A percentile compares a stretch with the other conserved stretches of the same genome.
phyloP scores from a whole-genome alignment of 179 eudicot genomes.

The Heliamphora pulchella region DNA sequence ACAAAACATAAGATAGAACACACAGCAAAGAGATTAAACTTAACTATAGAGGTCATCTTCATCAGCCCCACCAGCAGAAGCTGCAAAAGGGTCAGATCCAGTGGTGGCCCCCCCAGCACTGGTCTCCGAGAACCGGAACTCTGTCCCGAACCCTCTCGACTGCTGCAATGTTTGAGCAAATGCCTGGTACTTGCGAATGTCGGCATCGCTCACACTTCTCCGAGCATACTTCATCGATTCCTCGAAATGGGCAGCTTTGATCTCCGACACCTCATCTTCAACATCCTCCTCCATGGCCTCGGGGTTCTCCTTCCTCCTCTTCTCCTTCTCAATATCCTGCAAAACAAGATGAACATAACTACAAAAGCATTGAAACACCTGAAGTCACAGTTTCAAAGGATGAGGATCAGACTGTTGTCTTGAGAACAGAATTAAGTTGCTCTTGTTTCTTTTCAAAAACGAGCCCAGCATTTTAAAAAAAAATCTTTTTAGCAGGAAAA shows the following conservation, averaged over 20 bases:
- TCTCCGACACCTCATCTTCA: constrained; percentile 46
- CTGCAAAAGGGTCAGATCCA: constrained; percentile 38
- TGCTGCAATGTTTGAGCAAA: constrained; percentile 67
- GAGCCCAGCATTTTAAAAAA: too few relatives aligned
- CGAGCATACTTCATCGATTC: constrained; percentile 60
- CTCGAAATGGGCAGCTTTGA: constrained; percentile 49
- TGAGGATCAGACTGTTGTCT: too few relatives aligned
- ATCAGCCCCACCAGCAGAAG: constrained; percentile 43
- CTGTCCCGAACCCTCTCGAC: constrained; percentile 53
- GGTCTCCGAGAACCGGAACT: constrained; percentile 38
- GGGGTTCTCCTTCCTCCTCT: constrained; percentile 38
- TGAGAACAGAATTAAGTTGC: too few relatives aligned
- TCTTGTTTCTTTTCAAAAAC: too few relatives aligned
- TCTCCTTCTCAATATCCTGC: constrained; percentile 48
- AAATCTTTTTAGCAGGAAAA: too few relatives aligned
- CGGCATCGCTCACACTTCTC: constrained; percentile 60
- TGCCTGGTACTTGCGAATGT: constrained; percentile 54
- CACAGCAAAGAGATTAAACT: neutral
- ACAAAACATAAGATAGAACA: too few relatives aligned
- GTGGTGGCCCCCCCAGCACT: constrained; percentile 17
- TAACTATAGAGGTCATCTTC: constrained; percentile 53
- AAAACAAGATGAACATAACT: neutral
- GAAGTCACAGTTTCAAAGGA: too few relatives aligned
- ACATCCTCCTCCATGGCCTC: constrained; percentile 54
- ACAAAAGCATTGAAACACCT: too few relatives aligned